Conservation (phyloP, 208 protist species). For the Leishmania aethiopica region DNA sequence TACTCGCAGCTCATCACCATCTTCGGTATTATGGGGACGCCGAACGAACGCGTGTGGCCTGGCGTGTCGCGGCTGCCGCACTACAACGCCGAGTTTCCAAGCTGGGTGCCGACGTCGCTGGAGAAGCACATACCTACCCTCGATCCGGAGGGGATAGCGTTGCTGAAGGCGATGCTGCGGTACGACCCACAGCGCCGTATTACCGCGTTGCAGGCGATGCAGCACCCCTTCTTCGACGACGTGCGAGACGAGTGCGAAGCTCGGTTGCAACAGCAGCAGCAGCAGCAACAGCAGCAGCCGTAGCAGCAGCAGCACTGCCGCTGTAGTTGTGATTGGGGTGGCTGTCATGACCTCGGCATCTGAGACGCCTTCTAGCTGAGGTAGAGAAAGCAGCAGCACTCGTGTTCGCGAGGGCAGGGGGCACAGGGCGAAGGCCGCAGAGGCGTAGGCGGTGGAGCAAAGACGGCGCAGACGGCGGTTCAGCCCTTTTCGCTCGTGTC, state of each 20-base stretch:
- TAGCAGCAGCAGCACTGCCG: constrained; percentile 2
- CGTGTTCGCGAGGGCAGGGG: neutral
- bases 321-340: neutral
- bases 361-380: neutral
- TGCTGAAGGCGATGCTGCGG: constrained; percentile 65
- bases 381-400: neutral
- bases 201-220: constrained; percentile 71
- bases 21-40: constrained; percentile 93
- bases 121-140: constrained; percentile 54
- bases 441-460: neutral
- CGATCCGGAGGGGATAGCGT: constrained; percentile 58
- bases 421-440: neutral
- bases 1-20: constrained; percentile 93
- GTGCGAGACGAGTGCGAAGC: constrained; percentile 53
- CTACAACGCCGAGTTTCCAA: constrained; percentile 74
- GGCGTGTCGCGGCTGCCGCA: constrained; percentile 69
- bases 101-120: constrained; percentile 50
- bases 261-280: constrained; percentile 31
- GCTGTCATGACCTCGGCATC: neutral
- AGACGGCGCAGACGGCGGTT: neutral
- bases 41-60: constrained; percentile 81
- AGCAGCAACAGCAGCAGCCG: constrained; percentile 30
- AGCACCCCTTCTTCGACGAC: constrained; percentile 87
- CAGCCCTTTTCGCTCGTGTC: neutral
- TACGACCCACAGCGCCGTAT: constrained; percentile 73